Evolutionary conservation across 1,139 yeast genomes (phyloP).

Genomic region (Insectozyma bohioensis): DNA sequence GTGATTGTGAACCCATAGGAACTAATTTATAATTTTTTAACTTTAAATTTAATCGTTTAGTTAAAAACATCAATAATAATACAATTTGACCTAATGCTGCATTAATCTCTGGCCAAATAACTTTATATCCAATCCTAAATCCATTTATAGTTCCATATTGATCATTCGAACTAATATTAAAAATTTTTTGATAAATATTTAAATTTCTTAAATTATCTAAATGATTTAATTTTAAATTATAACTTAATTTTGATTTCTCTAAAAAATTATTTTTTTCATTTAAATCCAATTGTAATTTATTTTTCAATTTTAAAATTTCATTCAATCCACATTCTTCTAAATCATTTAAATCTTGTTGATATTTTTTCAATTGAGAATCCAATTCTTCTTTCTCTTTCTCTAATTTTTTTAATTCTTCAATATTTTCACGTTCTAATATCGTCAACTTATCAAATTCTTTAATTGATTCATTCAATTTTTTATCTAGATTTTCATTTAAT

Average conservation of each 20-base stretch:
- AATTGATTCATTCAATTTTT: conserved; percentile 41
- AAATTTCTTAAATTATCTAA: conserved; percentile 69
- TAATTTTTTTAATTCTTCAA: conserved; percentile 45
- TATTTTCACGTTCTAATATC: conserved; percentile 33
- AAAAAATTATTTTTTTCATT: conserved; percentile 49
- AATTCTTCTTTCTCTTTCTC: conserved; percentile 43
- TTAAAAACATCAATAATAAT: conserved; percentile 64
- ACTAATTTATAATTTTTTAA: conserved; percentile 62
- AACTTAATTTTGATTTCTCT: conserved; percentile 60
- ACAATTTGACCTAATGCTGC: conserved; percentile 90
- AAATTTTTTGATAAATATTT: conserved; percentile 80
- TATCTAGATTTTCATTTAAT: conserved; percentile 22
- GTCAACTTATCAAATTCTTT: conserved; percentile 37
- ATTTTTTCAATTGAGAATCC: conserved; percentile 34
- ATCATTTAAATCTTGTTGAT: conserved; percentile 40
- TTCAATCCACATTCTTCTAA: conserved; percentile 43
- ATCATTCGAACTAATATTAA: conserved; percentile 72
- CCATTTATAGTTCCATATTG: conserved; percentile 88
- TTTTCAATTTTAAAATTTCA: conserved; percentile 46
- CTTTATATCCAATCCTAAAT: conserved; percentile 67
- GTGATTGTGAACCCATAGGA: conserved; percentile 86
- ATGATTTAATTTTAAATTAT: conserved; percentile 60
- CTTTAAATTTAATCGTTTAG: conserved; percentile 54
- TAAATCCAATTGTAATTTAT: conserved; percentile 52
- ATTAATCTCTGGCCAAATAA: conserved; percentile 90